Base-by-base conservation (phyloP, 768 basidiomycete genomes). In the Leccinum incarnatum region DNA sequence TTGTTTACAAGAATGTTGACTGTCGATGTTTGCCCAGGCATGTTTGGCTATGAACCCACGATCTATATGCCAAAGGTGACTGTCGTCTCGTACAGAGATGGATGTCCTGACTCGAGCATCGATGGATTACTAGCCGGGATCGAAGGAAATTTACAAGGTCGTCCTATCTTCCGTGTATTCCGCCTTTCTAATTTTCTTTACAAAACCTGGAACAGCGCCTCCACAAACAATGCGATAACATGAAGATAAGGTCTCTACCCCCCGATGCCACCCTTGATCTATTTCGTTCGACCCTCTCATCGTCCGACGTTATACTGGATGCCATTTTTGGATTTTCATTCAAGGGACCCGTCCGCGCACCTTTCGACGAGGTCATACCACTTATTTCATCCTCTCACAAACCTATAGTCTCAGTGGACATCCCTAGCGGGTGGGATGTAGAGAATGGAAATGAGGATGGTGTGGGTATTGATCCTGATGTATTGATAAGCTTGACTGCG, bases 271-370 rank as follows among this genome's bases (percentile, higher is more conserved):
- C 82, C 21, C 64, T 72, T 15, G 76, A 79, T 19, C 64, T 77
- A 34, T 79, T 91, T 19, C 70, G 75, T 50, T 69, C 75, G 46
- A 81, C 82, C 6, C 78, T 90, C 37, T 67, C 77, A 7, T 77
- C 81, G 30, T 83, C 85, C 4, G 91, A 97, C 72, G 86, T 97
- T 46, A 82, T 98, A 19, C 79, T 99, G 55, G 97, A 99, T 69
- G 93, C 95, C 5, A 90, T 99, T 57, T 99, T 99, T 66, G 97
- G 96, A 5, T 98, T 99, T 77, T 98, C 95, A 1, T 99, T 98
- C 83, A 81, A 89, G 58, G 89, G 90, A 0, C 95, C 97, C 36
- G 81, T 95, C 5, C 88, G 97, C 11, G 74, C 87, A 8, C 97
- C 97, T 0, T 99, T 98, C 74, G 87, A 93, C 65, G 68, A 75